A percentile compares a stretch with the other conserved stretches of the same genome.
phyloP scores from a whole-genome alignment of 257 asterid species.

The Solanum dulcamara region DNA sequence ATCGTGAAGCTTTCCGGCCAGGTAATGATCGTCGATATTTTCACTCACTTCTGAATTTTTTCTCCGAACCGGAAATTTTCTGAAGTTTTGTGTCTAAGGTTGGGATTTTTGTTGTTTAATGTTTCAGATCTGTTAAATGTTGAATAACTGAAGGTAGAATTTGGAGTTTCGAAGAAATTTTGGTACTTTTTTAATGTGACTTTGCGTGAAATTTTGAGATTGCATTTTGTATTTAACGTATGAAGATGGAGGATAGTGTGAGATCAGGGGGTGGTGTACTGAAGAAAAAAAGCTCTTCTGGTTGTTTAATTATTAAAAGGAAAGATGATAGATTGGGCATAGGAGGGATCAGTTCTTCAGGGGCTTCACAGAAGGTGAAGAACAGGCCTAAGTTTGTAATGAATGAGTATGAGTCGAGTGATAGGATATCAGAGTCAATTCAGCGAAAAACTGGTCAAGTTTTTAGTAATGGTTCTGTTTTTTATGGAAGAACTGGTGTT shows the following conservation, averaged over 20 bases:
- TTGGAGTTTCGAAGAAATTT: background rate
- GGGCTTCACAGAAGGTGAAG: background rate
- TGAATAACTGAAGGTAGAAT: conserved; percentile 8
- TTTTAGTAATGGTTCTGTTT: conserved; percentile 30
- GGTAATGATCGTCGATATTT: conserved; percentile 17
- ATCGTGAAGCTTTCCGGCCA: conserved; percentile 9
- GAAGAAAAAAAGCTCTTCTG: conserved; percentile 85
- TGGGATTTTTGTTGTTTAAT: conserved; percentile 6
- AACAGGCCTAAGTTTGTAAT: conserved; percentile 34
- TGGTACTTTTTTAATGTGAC: conserved; percentile 20
- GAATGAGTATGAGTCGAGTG: conserved; percentile 48
- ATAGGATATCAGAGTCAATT: conserved; percentile 46
- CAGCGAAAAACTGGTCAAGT: conserved; percentile 34
- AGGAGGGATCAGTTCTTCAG: conserved; percentile 14
- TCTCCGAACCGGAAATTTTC: background rate
- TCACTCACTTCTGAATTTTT: background rate
- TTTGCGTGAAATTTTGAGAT: conserved; percentile 16
- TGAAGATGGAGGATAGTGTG: conserved; percentile 54
- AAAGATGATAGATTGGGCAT: conserved; percentile 33
- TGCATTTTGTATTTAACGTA: conserved; percentile 9
- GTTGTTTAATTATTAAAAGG: conserved; percentile 79
- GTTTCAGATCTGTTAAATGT: conserved; percentile 59
- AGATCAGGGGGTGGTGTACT: conserved; percentile 64
- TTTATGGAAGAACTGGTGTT: conserved; percentile 27
- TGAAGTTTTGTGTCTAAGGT: background rate